phyloP scores from a whole-genome alignment of 73 alveolate genomes.

The Urostyla sp. region DNA sequence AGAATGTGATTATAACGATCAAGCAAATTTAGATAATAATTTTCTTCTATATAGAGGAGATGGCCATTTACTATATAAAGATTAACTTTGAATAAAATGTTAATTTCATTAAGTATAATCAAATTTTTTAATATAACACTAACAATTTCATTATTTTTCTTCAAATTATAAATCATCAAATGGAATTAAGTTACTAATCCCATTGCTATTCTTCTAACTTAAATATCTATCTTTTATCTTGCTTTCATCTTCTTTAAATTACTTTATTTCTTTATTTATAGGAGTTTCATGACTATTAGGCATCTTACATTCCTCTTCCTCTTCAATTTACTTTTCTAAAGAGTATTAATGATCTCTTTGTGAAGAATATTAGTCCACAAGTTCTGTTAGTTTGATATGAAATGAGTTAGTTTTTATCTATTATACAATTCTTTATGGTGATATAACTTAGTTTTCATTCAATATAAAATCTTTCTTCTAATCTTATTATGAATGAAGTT shows the following conservation, averaged over 20 bases:
- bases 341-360: no score
- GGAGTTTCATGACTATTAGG: not conserved
- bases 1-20: not conserved
- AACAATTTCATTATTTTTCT: no score
- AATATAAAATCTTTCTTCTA: no score
- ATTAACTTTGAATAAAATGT: not conserved
- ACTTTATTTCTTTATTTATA: not conserved
- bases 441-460: not conserved
- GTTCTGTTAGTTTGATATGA: not conserved
- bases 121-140: not conserved
- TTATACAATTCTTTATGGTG: not conserved
- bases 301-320: no score
- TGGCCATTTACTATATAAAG: slow-evolving; percentile 10
- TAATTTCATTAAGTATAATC: not conserved
- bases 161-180: no score
- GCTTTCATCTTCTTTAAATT: no score
- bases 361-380: not conserved
- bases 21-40: not conserved
- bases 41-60: slow-evolving; percentile 9
- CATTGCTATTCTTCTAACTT: not conserved
- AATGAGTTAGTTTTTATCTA: slow-evolving; percentile 21
- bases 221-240: no score
- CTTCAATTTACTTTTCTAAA: no score
- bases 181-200: not conserved
- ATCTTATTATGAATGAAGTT: no score